A percentile compares a stretch with the other conserved stretches of the same genome.
phyloP scores from a whole-genome alignment of 257 asterid species.

The Plantago elongata region DNA sequence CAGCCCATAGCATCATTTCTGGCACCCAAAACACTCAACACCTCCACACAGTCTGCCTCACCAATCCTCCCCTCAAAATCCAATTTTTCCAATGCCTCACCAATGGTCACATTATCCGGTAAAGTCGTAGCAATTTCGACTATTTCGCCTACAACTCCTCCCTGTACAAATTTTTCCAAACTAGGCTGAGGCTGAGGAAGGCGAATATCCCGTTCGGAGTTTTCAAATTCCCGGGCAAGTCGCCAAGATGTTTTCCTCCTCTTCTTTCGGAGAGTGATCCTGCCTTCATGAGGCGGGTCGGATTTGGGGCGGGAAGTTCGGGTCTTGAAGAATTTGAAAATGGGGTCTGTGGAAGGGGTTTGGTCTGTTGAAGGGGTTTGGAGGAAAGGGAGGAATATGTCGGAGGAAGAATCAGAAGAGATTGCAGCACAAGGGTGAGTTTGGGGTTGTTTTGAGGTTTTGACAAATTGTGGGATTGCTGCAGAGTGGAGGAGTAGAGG shows the following conservation, averaged over 20 bases:
- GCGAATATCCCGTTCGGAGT: neutral
- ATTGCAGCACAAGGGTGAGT: slow-evolving; percentile 17
- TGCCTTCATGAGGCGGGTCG: slow-evolving; percentile 62
- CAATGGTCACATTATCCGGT: slow-evolving; percentile 57
- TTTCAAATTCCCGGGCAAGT: slow-evolving; percentile 38
- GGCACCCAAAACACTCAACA: slow-evolving; percentile 51
- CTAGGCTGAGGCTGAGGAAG: slow-evolving; percentile 20
- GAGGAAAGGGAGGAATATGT: slow-evolving; percentile 70
- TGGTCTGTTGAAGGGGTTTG: slow-evolving; percentile 40
- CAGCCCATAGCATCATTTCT: slow-evolving; percentile 52
- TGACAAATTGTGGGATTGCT: slow-evolving; percentile 24
- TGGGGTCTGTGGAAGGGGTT: slow-evolving; percentile 46
- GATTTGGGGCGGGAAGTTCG: slow-evolving; percentile 35
- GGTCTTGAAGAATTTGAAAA: slow-evolving; percentile 59
- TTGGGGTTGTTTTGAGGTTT: slow-evolving; percentile 25
- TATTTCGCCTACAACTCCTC: slow-evolving; percentile 51
- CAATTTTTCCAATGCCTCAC: slow-evolving; percentile 58
- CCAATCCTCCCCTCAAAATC: slow-evolving; percentile 51
- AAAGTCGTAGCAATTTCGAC: slow-evolving; percentile 47
- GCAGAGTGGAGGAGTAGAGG: slow-evolving; percentile 17
- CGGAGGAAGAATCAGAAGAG: slow-evolving; percentile 34
- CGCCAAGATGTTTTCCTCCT: slow-evolving; percentile 70
- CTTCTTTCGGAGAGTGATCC: slow-evolving; percentile 49
- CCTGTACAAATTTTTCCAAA: slow-evolving; percentile 12
- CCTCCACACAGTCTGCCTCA: slow-evolving; percentile 62